These are phyloP conservation scores for Galerina marginata DNA, from an alignment of 768 basidiomycete species.

Conservation along the genomic window DNA sequence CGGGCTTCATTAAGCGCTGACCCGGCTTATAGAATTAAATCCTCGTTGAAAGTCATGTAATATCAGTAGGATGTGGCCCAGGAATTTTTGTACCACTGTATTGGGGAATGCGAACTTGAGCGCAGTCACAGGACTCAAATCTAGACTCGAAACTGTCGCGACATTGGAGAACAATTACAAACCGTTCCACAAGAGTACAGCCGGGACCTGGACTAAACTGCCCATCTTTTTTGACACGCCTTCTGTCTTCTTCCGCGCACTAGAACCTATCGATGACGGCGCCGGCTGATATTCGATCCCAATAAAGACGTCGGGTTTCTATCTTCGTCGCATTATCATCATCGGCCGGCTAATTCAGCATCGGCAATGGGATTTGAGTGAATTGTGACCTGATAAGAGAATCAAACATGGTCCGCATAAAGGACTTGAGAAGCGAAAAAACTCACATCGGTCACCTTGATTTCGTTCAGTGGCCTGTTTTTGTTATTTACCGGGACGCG, in stretches of 20 bases:
- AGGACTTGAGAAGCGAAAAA: constrained; percentile 8
- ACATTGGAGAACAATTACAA: no score
- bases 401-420: constrained; percentile 6
- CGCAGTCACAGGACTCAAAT: background rate
- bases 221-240: background rate
- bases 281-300: background rate
- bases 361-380: constrained; percentile 97
- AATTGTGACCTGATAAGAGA: constrained; percentile 67
- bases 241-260: constrained; percentile 25
- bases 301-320: background rate
- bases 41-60: background rate
- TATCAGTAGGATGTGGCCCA: background rate
- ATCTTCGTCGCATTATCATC: constrained; percentile 24
- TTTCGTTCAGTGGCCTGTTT: constrained; percentile 85
- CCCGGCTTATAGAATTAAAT: background rate
- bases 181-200: no score
- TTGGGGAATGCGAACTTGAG: background rate
- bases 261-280: constrained; percentile 15
- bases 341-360: constrained; percentile 49
- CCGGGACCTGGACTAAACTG: constrained; percentile 1
- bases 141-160: no score
- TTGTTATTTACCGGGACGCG: constrained; percentile 89
- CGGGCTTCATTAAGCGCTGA: constrained; percentile 81
- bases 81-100: background rate
- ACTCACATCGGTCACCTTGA: constrained; percentile 81